phyloP scores from a whole-genome alignment of 2,329 filamentous ascomycete species.

The Pyrenochaeta sp. region DNA sequence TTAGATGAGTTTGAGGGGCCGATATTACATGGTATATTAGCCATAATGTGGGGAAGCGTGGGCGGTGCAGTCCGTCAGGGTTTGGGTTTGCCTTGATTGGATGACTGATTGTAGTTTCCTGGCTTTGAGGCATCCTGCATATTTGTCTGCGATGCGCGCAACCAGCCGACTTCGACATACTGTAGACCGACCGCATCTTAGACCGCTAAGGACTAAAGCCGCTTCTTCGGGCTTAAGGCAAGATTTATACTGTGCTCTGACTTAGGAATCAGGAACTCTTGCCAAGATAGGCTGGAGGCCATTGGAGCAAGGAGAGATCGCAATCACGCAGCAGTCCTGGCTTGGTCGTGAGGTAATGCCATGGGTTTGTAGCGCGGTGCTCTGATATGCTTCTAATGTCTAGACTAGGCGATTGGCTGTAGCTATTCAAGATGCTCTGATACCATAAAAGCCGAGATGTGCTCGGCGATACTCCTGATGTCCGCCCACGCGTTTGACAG shows the following conservation, averaged over 20 bases:
- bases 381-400: background rate
- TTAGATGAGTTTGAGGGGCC: conserved; percentile 11
- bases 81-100: conserved; percentile 6
- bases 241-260: background rate
- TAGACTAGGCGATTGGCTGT: background rate
- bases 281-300: too few relatives aligned
- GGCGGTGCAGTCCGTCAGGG: conserved; percentile 3
- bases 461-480: background rate
- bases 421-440: background rate
- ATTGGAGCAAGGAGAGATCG: too few relatives aligned
- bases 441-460: background rate
- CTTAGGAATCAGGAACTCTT: background rate
- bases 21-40: conserved; percentile 10
- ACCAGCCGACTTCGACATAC: background rate
- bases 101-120: conserved; percentile 1
- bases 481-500: background rate
- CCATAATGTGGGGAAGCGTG: conserved; percentile 12
- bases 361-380: too few relatives aligned
- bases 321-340: too few relatives aligned
- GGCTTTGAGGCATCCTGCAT: background rate
- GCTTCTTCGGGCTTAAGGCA: background rate
- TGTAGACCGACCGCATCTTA: background rate
- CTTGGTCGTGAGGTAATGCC: background rate
- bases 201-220: background rate
- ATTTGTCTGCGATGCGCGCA: background rate